Base-by-base conservation (phyloP, 1,284 basidiomycete species). In the Cryptococcus deneoformans region DNA sequence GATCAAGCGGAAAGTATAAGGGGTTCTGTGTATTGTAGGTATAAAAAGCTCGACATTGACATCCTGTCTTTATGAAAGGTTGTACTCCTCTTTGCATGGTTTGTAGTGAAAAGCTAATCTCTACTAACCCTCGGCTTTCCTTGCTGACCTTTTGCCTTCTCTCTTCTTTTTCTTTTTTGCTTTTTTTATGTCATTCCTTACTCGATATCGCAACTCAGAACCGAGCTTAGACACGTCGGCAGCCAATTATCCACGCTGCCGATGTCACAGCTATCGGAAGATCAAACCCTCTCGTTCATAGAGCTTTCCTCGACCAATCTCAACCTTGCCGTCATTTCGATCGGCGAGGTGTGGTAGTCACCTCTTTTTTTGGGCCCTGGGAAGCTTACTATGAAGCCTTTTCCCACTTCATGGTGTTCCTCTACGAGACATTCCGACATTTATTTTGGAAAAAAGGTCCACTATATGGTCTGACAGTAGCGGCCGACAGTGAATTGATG, bases 1-100 rank as follows among this genome's bases (percentile, higher is more conserved):
- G 72, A 93, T 99, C 70, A 86, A 82, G 77, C 77, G 81, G 20
- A 90, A 89, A 75, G 62, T 54, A n/a, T 69, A 67, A 50, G 54
- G 29, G 29, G 29, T 29, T 29, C 29, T 29, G 29, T 3, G 29
- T 29, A 51, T 12, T 57, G 53, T 35, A 37, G 12, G 14, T 44
- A 46, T 43, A 43, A 45, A 45, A n/a, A 43, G 12, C 10, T 16
- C 7, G 35, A 16, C 12, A 54, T 40, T 29, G 46, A 38, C 35
- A 12, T 47, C 35, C 42, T 54, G 53, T 49, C 46, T 50, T 5
- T 16, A 11, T 47, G 52, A 36, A 20, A 47, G 37, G 24, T 16
- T 52, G 39, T 39, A 43, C 29, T 29, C 29, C 29, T n/a, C 29
- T 20, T 29, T 29, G 29, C 29, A 4, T 29, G 29, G 29, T 5